Evolutionary conservation across 768 basidiomycete genomes (phyloP).

Genomic region (Amanita molliuscula): DNA sequence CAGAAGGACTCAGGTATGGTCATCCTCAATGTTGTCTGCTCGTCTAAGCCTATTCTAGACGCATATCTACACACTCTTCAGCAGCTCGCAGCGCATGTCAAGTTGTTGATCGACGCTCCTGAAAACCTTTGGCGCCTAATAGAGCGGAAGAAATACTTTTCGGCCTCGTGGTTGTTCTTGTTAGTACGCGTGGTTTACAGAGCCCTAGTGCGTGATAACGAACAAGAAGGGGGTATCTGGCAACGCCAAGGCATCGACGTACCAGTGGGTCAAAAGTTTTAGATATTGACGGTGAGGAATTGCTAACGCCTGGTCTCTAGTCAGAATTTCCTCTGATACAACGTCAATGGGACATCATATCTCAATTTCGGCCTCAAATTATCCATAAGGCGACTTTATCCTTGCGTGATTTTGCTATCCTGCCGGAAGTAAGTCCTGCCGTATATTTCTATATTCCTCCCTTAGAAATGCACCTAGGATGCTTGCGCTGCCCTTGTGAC

Average conservation of each 20-base stretch:
- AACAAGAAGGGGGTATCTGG: conserved; percentile 57
- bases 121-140: conserved; percentile 87
- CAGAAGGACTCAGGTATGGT: conserved; percentile 34
- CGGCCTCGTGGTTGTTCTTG: conserved; percentile 83
- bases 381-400: conserved; percentile 78
- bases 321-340: conserved; percentile 82
- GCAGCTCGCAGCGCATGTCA: conserved; percentile 77
- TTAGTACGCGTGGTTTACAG: conserved; percentile 80
- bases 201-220: conserved; percentile 52
- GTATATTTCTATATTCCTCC: background rate
- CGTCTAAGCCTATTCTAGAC: conserved; percentile 29
- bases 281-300: background rate
- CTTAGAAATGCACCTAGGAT: conserved; percentile 31
- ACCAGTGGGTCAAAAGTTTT: conserved; percentile 27
- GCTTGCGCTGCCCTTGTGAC: conserved; percentile 72
- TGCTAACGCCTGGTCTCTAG: conserved; percentile 24
- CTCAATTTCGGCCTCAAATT: conserved; percentile 82
- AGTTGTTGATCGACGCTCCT: conserved; percentile 84
- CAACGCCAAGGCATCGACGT: conserved; percentile 50
- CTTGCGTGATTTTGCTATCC: conserved; percentile 50
- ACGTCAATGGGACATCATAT: conserved; percentile 88
- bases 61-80: conserved; percentile 60
- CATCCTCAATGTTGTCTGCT: conserved; percentile 10
- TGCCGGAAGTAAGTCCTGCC: conserved; percentile 35
- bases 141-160: conserved; percentile 67